These are phyloP conservation scores for Hirsutella rhossiliensis DNA, from an alignment of 2,329 filamentous ascomycete genomes.

Conservation along the genomic window DNA sequence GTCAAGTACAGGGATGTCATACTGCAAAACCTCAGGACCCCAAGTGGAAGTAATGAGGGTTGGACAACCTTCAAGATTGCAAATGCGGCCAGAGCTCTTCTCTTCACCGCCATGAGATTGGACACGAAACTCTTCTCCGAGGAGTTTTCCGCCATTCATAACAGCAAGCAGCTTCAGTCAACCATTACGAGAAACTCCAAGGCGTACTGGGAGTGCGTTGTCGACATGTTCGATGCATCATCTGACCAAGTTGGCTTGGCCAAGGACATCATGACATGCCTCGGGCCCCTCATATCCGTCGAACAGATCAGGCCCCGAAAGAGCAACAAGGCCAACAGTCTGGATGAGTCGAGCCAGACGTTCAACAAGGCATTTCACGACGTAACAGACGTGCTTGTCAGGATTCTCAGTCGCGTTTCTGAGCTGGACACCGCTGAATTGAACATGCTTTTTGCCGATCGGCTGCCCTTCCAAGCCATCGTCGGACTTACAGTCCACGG, in stretches of 20 bases:
- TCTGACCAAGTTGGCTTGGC: constrained; percentile 63
- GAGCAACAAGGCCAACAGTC: constrained; percentile 20
- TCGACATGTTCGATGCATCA: constrained; percentile 68
- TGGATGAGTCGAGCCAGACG: constrained; percentile 32
- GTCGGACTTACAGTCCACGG: constrained; percentile 74
- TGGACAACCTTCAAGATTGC: constrained; percentile 28
- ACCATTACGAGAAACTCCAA: constrained; percentile 56
- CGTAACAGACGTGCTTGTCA: constrained; percentile 49
- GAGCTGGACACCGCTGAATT: constrained; percentile 63
- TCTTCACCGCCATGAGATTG: constrained; percentile 43
- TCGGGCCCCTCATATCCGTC: constrained; percentile 58
- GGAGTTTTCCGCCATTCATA: constrained; percentile 45
- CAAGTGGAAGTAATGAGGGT: constrained; percentile 15
- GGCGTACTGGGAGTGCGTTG: constrained; percentile 24
- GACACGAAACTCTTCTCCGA: constrained; percentile 30
- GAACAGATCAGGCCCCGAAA: constrained; percentile 57
- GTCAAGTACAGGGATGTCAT: constrained; percentile 52
- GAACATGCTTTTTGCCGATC: constrained; percentile 54
- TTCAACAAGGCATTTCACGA: constrained; percentile 64
- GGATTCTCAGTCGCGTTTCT: constrained; percentile 65
- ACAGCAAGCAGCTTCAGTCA: constrained; percentile 49
- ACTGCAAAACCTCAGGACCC: constrained; percentile 20
- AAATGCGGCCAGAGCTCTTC: constrained; percentile 29
- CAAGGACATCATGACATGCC: constrained; percentile 58
- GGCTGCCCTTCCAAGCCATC: constrained; percentile 58